Evolutionary conservation across 176 grass and related monocot species (phyloP).

Genomic region (Triticum dicoccoides): DNA sequence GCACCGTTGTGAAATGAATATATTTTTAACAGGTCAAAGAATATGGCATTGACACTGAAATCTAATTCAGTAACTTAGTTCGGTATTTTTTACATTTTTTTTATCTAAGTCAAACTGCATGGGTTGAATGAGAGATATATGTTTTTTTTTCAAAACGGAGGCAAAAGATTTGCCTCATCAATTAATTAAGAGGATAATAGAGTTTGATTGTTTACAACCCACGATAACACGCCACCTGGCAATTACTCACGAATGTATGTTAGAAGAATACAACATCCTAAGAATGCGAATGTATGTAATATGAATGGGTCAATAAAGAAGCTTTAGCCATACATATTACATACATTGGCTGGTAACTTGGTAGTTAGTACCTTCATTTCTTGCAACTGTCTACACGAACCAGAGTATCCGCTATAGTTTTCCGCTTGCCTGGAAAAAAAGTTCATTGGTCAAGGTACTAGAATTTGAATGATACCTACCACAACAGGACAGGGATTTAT

Average conservation of each 20-base stretch:
- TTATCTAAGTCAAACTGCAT: neutral
- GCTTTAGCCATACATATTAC: neutral
- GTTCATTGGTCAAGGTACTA: neutral
- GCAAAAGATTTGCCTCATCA: too few species aligned
- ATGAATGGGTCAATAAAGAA: neutral
- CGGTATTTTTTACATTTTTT: neutral
- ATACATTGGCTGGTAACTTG: neutral
- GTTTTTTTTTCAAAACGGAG: too few species aligned
- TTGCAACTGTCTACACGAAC: neutral
- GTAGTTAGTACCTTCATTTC: neutral
- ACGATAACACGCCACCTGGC: too few species aligned
- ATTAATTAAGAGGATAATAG: too few species aligned
- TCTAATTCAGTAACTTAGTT: too few species aligned
- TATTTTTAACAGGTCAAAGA: neutral
- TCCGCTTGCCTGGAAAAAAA: neutral
- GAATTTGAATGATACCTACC: neutral
- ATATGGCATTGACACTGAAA: neutral
- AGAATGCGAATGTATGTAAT: neutral
- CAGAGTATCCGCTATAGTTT: constrained; percentile 23
- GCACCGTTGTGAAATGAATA: neutral
- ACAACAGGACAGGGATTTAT: neutral
- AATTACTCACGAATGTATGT: neutral
- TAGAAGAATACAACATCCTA: neutral
- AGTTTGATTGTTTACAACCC: too few species aligned
- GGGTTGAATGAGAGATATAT: neutral